These are phyloP conservation scores for Linum lewisii DNA, from an alignment of 345 rosid genomes.

Conservation along the genomic window DNA sequence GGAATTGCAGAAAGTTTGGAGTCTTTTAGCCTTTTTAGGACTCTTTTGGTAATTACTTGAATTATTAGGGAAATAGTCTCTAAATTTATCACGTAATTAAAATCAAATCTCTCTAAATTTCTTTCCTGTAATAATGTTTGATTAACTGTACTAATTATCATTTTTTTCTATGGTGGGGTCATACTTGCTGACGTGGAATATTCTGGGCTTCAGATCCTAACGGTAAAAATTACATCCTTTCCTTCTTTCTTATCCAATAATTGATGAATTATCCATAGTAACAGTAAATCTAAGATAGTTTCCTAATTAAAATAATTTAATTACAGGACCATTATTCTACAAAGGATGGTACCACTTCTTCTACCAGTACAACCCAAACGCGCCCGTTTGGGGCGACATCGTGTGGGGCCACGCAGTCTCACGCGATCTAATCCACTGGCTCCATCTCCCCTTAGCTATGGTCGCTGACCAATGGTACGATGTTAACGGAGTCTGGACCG, in stretches of 20 bases:
- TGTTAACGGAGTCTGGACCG: slow-evolving; percentile 75
- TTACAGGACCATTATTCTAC: slow-evolving; percentile 74
- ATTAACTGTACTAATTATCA: not conserved
- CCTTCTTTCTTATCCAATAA: too few species aligned
- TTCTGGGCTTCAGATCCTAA: slow-evolving; percentile 63
- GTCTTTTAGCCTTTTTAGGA: too few species aligned
- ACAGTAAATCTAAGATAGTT: not conserved
- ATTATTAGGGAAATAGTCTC: not conserved
- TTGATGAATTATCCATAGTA: not conserved
- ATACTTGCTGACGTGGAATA: not conserved
- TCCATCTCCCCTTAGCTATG: slow-evolving; percentile 82
- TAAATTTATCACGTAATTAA: too few species aligned
- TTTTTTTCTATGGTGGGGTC: slow-evolving; percentile 10
- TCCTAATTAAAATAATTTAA: not conserved
- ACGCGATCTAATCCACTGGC: slow-evolving; percentile 71
- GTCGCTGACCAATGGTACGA: slow-evolving; percentile 82
- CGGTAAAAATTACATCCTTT: slow-evolving; percentile 34
- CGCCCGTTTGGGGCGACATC: slow-evolving; percentile 82
- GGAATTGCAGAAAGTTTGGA: too few species aligned
- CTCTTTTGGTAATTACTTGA: too few species aligned
- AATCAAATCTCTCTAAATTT: too few species aligned
- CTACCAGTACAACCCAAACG: slow-evolving; percentile 88
- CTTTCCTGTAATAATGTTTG: not conserved
- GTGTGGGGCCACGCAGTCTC: slow-evolving; percentile 97
- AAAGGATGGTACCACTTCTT: slow-evolving; percentile 94